Evolutionary conservation across 2,329 filamentous ascomycete species (phyloP).

Genomic region (Trichoderma atroviride): DNA sequence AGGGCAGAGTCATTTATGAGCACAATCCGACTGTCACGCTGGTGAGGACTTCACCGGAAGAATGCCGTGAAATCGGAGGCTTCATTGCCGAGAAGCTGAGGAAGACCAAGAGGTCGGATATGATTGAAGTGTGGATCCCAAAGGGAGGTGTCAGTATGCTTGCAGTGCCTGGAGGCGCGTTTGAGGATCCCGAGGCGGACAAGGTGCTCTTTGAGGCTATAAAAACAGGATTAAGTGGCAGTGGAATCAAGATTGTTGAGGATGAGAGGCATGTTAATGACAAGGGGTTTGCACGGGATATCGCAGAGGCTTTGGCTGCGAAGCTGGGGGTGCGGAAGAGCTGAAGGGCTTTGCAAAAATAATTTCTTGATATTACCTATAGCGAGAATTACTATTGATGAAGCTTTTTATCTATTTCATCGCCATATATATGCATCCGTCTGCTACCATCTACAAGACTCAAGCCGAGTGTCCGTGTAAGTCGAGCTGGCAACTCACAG

Average conservation of each 20-base stretch:
- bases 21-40: constrained; percentile 70
- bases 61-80: constrained; percentile 57
- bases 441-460: neutral
- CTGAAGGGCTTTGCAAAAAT: neutral
- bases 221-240: constrained; percentile 50
- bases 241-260: constrained; percentile 52
- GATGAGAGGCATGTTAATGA: constrained; percentile 59
- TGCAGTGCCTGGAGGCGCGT: constrained; percentile 55
- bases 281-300: constrained; percentile 49
- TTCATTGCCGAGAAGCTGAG: constrained; percentile 60
- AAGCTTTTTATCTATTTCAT: no score
- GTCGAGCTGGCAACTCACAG: neutral
- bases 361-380: neutral
- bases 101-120: constrained; percentile 41
- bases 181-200: constrained; percentile 50
- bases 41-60: constrained; percentile 63
- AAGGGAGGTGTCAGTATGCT: constrained; percentile 64
- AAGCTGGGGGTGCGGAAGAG: constrained; percentile 33
- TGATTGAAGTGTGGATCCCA: constrained; percentile 62
- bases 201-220: constrained; percentile 57
- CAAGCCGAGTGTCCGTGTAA: neutral
- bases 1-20: constrained; percentile 55
- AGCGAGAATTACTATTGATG: neutral
- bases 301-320: constrained; percentile 47
- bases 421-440: neutral